Base-by-base conservation (phyloP, 768 basidiomycete species). In the Cubamyces lactineus region DNA sequence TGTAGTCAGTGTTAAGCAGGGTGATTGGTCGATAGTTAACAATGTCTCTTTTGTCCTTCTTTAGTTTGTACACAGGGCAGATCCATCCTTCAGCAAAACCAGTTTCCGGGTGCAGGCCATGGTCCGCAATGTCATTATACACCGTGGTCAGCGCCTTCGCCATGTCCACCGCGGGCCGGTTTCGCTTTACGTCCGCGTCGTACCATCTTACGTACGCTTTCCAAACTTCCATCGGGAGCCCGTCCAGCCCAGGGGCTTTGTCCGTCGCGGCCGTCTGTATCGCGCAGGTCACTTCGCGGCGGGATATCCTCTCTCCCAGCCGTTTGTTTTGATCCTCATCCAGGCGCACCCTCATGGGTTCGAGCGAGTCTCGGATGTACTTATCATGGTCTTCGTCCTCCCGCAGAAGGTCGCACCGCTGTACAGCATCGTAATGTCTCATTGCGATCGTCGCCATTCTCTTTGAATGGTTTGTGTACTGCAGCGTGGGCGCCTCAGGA, bases 1-100 rank as follows among this genome's bases (percentile, higher is more conserved):
- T 77, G 13, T 77, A 77, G 54, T 76, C 72, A 0, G 71, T 67
- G 51, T 78, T 76, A 0, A 77, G 54, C 0, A 70, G 47, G 0
- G 69, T 70, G 11, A 70, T 70, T 0, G 69, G 69, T 5, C 63
- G 39, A 46, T 67, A 67, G 47, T 65, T 65, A 0, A 42, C 61
- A 6, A 63, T 57, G 2, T 61, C 43, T 6, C 51, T 52, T 8
- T 24, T 16, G 41, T 69, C 48, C 0, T 28, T 30, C 4, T 23
- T 43, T 11, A 30, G 39, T 13, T 50, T 19, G 53, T 53, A 64
- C 39, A 43, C 43, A 50, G 57, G 24, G 53, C 41, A 39, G 52
- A 60, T 16, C n/a, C n/a, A 28, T 55, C 48, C 15, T 38, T 55
- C 1, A 5, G 15, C 21, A 15, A 45, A 8, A 1, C 8, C 2